A percentile compares a stretch with the other conserved stretches of the same genome.
Evolutionary conservation across 148 eudicot species (phyloP).

Genomic region (Dysphania ambrosioides): DNA sequence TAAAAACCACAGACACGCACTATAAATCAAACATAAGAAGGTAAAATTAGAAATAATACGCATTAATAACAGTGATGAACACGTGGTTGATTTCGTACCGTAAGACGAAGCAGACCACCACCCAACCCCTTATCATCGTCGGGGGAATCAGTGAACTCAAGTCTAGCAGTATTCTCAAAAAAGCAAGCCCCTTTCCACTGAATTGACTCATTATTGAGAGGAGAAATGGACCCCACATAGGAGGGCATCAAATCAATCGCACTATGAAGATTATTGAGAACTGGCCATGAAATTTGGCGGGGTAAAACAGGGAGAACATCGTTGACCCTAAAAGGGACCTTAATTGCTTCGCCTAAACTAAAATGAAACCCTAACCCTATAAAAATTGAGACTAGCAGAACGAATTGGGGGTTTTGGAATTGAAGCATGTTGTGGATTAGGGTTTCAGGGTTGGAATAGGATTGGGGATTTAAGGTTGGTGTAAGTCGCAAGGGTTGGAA

Average conservation of each 20-base stretch:
- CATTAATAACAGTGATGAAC: background rate
- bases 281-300: conserved; percentile 87
- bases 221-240: conserved; percentile 69
- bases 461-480: background rate
- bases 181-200: conserved; percentile 95
- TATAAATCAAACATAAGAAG: background rate
- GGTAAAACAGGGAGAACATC: conserved; percentile 90
- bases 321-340: conserved; percentile 63
- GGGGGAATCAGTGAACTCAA: conserved; percentile 50
- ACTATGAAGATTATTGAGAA: conserved; percentile 69
- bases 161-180: conserved; percentile 51
- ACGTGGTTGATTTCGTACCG: conserved; percentile 34
- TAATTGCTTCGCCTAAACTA: conserved; percentile 49
- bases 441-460: background rate
- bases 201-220: conserved; percentile 40
- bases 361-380: conserved; percentile 48
- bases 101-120: conserved; percentile 72
- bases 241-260: conserved; percentile 88
- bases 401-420: conserved; percentile 14
- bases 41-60: background rate
- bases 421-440: conserved; percentile 9
- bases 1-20: too few species aligned
- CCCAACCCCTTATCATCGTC: conserved; percentile 62
- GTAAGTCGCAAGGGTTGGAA: background rate
- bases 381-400: conserved; percentile 21